Conservation (phyloP, 1,139 yeast species). For the Candida glucosophila region DNA sequence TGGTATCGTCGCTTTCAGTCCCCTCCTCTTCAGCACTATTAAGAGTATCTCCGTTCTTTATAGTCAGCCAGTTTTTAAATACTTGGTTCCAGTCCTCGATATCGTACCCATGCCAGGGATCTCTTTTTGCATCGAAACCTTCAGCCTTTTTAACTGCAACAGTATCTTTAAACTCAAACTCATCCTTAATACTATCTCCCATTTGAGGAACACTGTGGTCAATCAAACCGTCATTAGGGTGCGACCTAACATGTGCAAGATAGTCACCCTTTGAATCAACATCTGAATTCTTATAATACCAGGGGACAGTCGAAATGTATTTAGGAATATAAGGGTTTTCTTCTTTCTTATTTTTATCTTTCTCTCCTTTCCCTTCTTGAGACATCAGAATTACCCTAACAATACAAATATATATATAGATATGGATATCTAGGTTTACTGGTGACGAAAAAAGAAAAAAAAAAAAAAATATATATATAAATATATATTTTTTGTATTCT, state of each 20-base stretch:
- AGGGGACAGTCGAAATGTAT: constrained; percentile 21
- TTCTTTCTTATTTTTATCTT: constrained; percentile 5
- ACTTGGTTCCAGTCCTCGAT: constrained; percentile 49
- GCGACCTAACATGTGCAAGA: constrained; percentile 17
- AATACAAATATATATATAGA: too few relatives aligned
- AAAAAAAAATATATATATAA: too few relatives aligned
- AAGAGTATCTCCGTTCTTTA: constrained; percentile 8
- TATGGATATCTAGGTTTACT: too few relatives aligned
- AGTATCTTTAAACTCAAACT: constrained; percentile 7
- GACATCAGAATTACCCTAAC: too few relatives aligned
- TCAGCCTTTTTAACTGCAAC: constrained; percentile 23
- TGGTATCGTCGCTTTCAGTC: constrained; percentile 40
- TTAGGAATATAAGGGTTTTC: constrained; percentile 19
- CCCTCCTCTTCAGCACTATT: constrained; percentile 11
- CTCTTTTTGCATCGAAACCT: constrained; percentile 62
- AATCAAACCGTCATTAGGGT: constrained; percentile 10
- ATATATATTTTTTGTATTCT: too few relatives aligned
- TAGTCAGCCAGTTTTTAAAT: constrained; percentile 35
- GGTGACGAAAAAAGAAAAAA: too few relatives aligned
- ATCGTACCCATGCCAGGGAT: constrained; percentile 73
- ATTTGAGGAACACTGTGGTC: constrained; percentile 30
- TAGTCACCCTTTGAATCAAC: constrained; percentile 8
- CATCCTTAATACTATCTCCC: constrained; percentile 18
- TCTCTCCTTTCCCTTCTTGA: constrained; percentile 1
- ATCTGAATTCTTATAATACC: constrained; percentile 23